phyloP scores from a whole-genome alignment of 805 yeast species.

The Pichia cephalocereana region DNA sequence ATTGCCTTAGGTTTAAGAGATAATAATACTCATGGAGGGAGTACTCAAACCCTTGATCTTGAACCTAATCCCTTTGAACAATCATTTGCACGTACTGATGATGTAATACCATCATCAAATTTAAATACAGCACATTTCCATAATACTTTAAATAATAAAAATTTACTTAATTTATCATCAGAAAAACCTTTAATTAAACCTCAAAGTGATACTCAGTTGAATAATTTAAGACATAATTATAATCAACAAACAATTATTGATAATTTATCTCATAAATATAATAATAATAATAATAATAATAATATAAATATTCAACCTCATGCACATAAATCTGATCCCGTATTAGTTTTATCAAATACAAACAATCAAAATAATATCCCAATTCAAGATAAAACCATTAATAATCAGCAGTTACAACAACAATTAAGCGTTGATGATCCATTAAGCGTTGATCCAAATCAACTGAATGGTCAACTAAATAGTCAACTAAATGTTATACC shows the following conservation, averaged over 20 bases:
- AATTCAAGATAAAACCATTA: no score
- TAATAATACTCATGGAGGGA: not conserved
- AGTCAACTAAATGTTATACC: no score
- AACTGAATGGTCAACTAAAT: no score
- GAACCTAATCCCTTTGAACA: constrained; percentile 96
- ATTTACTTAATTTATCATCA: not conserved
- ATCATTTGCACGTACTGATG: constrained; percentile 50
- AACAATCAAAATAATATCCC: no score
- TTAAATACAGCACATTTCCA: no score
- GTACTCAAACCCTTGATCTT: constrained; percentile 27
- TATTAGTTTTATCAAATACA: not conserved
- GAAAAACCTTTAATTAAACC: constrained; percentile 2
- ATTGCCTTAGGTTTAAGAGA: not conserved
- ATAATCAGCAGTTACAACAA: not conserved
- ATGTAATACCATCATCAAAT: not conserved
- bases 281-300: constrained; percentile 3
- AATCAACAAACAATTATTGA: not conserved
- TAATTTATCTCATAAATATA: not conserved
- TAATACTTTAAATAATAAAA: not conserved
- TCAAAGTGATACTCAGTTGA: constrained; percentile 6
- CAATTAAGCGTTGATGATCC: no score
- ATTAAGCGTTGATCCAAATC: no score
- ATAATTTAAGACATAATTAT: not conserved
- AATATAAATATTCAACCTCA: constrained; percentile 23
- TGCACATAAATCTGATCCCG: not conserved